Conservation (phyloP, 306 rosid species). For the Abrus precatorius region DNA sequence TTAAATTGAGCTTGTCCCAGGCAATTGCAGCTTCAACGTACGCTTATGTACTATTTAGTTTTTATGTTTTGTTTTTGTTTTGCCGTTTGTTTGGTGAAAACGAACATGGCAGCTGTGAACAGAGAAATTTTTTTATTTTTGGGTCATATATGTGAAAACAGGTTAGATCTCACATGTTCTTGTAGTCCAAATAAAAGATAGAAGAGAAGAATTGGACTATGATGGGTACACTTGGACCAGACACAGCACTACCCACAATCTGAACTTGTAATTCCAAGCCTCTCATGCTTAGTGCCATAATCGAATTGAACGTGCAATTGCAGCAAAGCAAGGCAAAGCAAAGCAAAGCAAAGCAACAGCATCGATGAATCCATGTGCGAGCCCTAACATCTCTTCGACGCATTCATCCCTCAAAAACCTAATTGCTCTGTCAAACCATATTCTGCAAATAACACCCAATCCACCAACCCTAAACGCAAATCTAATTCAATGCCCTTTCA, state of each 20-base stretch:
- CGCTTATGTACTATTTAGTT: too few species aligned
- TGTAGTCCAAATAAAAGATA: too few species aligned
- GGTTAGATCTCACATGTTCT: too few species aligned
- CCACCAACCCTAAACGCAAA: conserved; percentile 42
- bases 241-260: too few species aligned
- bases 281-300: too few species aligned
- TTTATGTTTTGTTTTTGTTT: too few species aligned
- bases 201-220: background rate
- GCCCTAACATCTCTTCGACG: background rate
- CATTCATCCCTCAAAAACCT: conserved; percentile 66
- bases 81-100: background rate
- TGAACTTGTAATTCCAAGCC: too few species aligned
- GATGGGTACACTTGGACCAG: background rate
- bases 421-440: conserved; percentile 45
- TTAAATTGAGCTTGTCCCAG: too few species aligned
- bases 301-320: too few species aligned
- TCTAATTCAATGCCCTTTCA: conserved; percentile 63
- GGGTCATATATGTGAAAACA: background rate
- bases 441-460: conserved; percentile 46
- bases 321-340: too few species aligned
- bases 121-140: background rate
- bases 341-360: too few species aligned
- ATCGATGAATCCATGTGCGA: conserved; percentile 22
- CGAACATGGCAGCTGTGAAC: background rate
- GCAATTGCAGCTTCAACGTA: too few species aligned